Evolutionary conservation across 768 basidiomycete species (phyloP).

Genomic region (Podaxis sp.): DNA sequence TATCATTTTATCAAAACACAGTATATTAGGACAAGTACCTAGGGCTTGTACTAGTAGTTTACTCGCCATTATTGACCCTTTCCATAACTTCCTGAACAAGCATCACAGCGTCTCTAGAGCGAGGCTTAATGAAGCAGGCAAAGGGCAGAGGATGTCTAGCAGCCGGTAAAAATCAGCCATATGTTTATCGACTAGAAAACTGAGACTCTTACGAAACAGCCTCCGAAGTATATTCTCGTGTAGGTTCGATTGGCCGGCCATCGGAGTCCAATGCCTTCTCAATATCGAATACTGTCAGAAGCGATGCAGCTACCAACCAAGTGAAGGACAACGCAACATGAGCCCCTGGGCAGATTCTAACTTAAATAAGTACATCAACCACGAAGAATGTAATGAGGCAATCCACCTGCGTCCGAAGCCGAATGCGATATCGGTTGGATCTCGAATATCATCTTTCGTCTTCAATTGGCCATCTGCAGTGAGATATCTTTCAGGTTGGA

Average conservation of each 20-base stretch:
- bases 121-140: slow-evolving; percentile 2
- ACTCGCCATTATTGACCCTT: neutral
- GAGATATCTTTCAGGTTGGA: slow-evolving; percentile 11
- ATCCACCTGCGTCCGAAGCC: slow-evolving; percentile 17
- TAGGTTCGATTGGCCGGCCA: slow-evolving; percentile 21
- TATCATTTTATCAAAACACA: too few relatives aligned
- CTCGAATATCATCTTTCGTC: neutral
- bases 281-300: slow-evolving; percentile 12
- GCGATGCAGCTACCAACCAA: slow-evolving; percentile 8
- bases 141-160: neutral
- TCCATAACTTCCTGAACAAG: neutral
- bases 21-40: too few relatives aligned
- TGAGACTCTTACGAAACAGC: slow-evolving; percentile 22
- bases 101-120: neutral
- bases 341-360: slow-evolving; percentile 7
- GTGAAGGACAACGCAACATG: slow-evolving; percentile 5
- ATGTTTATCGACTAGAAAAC: neutral
- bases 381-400: neutral
- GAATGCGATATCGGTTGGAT: slow-evolving; percentile 12
- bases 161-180: neutral
- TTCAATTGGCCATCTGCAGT: slow-evolving; percentile 1
- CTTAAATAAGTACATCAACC: neutral
- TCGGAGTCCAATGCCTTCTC: neutral
- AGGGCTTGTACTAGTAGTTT: neutral
- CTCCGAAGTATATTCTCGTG: slow-evolving; percentile 22